These are phyloP conservation scores for Venturia aucupariae DNA, from an alignment of 2,329 filamentous ascomycete species.

Conservation along the genomic window DNA sequence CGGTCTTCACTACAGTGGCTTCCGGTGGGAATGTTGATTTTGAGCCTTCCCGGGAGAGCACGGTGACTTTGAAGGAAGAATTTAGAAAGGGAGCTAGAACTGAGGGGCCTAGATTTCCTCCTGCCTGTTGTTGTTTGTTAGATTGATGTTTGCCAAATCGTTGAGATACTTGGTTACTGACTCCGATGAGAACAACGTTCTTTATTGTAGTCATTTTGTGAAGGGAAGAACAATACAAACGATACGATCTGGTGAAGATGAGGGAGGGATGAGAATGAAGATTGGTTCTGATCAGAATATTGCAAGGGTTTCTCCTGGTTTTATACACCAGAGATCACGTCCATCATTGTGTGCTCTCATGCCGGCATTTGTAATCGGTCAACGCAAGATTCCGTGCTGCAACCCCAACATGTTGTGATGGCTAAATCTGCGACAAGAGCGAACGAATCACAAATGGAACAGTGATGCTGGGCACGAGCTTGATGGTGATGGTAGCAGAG, in stretches of 20 bases:
- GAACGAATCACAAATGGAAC: neutral
- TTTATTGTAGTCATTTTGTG: conserved; percentile 25
- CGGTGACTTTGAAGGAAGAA: conserved; percentile 43
- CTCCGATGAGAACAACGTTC: conserved; percentile 35
- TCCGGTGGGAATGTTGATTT: conserved; percentile 30
- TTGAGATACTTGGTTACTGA: conserved; percentile 23
- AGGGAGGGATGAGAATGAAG: neutral
- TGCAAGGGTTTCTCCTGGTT: neutral
- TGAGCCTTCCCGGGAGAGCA: conserved; percentile 44
- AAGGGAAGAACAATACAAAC: neutral
- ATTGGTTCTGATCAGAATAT: neutral
- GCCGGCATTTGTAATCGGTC: neutral
- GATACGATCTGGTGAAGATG: neutral
- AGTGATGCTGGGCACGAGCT: no score
- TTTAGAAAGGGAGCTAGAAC: conserved; percentile 33
- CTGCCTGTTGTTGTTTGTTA: conserved; percentile 17
- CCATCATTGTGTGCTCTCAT: neutral
- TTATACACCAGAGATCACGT: neutral
- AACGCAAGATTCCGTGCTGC: neutral
- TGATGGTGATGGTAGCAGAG: no score
- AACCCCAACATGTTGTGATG: neutral
- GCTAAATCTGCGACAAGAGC: neutral
- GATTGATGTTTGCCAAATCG: conserved; percentile 15
- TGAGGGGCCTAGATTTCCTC: conserved; percentile 35
- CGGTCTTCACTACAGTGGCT: conserved; percentile 37